phyloP scores from a whole-genome alignment of 306 rosid genomes.

The Glycyrrhiza uralensis region DNA sequence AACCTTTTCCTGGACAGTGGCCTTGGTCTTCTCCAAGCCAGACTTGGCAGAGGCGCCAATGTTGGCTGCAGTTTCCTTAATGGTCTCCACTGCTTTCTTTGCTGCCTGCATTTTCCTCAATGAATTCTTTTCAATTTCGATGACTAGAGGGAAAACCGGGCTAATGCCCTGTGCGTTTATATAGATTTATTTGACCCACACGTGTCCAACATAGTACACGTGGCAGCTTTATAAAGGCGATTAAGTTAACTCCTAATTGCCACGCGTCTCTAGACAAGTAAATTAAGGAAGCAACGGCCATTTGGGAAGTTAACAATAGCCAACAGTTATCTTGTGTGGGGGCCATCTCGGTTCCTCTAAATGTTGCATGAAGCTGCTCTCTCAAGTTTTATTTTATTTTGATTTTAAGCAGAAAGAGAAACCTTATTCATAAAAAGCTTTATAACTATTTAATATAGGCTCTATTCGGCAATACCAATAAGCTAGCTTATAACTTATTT shows the following conservation, averaged over 20 bases:
- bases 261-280: neutral
- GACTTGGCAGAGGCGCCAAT: slow-evolving; percentile 70
- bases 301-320: neutral
- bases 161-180: neutral
- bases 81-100: slow-evolving; percentile 41
- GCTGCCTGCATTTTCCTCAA: slow-evolving; percentile 64
- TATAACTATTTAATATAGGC: too few relatives aligned
- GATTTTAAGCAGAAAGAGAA: too few relatives aligned
- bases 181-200: neutral
- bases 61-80: slow-evolving; percentile 66
- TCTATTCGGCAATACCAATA: too few relatives aligned
- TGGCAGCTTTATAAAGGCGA: neutral
- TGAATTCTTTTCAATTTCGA: neutral
- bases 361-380: too few relatives aligned
- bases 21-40: slow-evolving; percentile 81
- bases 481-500: too few relatives aligned
- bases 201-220: slow-evolving; percentile 13
- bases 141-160: neutral
- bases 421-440: too few relatives aligned
- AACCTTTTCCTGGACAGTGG: slow-evolving; percentile 74
- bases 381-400: too few relatives aligned
- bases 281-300: neutral
- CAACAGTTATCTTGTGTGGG: neutral
- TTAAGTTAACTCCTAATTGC: neutral
- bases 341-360: neutral